Evolutionary conservation across 768 basidiomycete species (phyloP).

Genomic region (Suillus brevipes): DNA sequence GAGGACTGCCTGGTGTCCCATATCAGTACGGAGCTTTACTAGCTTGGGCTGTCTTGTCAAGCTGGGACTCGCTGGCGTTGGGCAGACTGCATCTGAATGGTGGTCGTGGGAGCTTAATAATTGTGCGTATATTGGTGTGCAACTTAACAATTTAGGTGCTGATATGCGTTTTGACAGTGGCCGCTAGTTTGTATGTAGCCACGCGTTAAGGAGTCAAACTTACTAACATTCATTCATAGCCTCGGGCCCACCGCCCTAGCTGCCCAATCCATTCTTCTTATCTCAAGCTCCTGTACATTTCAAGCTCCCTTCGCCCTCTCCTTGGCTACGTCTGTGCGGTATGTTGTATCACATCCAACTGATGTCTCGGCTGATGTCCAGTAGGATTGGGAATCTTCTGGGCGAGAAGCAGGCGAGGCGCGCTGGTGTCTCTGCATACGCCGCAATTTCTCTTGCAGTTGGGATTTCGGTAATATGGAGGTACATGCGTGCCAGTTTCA

Average conservation of each 20-base stretch:
- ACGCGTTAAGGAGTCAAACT: background rate
- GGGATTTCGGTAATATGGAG: constrained; percentile 66
- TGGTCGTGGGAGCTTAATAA: constrained; percentile 94
- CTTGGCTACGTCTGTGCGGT: constrained; percentile 86
- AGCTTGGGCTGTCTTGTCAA: constrained; percentile 67
- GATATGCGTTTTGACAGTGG: constrained; percentile 35
- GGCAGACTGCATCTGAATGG: constrained; percentile 90
- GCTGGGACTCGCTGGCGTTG: constrained; percentile 79
- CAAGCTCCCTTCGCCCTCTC: constrained; percentile 84
- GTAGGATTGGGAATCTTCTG: constrained; percentile 83
- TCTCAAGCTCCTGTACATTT: constrained; percentile 72
- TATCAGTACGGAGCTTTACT: constrained; percentile 63
- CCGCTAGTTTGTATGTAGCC: constrained; percentile 49
- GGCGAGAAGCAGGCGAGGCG: constrained; percentile 77
- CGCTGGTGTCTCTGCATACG: constrained; percentile 65
- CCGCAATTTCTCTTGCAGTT: constrained; percentile 66
- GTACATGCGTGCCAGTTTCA: constrained; percentile 32
- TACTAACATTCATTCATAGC: constrained; percentile 37
- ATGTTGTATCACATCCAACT: constrained; percentile 17
- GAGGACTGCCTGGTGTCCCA: constrained; percentile 80
- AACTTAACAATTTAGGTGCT: background rate
- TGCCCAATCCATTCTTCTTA: constrained; percentile 82
- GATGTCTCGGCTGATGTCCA: background rate
- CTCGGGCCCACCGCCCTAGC: constrained; percentile 82
- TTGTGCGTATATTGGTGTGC: constrained; percentile 23